Base-by-base conservation (phyloP, 345 rosid genomes). In the Dipteronia sinensis region DNA sequence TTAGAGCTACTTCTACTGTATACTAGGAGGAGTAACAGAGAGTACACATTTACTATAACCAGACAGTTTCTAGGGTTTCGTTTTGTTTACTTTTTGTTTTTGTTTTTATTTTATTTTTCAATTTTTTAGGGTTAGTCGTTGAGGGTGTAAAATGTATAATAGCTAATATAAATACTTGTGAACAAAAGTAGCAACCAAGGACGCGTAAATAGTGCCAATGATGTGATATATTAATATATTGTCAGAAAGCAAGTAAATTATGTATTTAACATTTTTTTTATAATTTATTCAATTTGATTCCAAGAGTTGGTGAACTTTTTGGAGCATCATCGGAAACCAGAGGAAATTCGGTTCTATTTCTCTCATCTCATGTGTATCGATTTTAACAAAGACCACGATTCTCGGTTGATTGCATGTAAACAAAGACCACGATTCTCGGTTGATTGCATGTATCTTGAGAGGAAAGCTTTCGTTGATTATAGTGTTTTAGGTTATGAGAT, bases 101-200 rank as follows among this genome's bases (percentile, higher is more conserved):
- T 69, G 77, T 44, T 75, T 69, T 67, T 20, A 58, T 61, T 46
- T 58, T 15, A n/a, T n/a, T n/a, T n/a, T n/a, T n/a, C n/a, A n/a
- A n/a, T n/a, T n/a, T 47, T 67, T 38, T 67, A 78, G 76, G 83
- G 71, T 77, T 74, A 78, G 82, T 66, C 5, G 59, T 77, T 75
- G 78, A 46, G 77, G 49, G 42, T 65, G 56, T 47, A 15, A 51
- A 51, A 9, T 13, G 1, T 53, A 4, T 27, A 70, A 34, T 58
- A 74, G 64, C 73, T 27, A 19, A 17, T n/a, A 15, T 55, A 10
- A 71, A 69, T 59, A 55, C 47, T 4, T 1, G 16, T 29, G 15
- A 38, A 73, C 66, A 34, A 73, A 42, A 73, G 38, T 20, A 59
- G 62, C 55, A 59, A 40, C 64, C 27, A 20, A 59, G 67, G 75